phyloP scores from a whole-genome alignment of 1,284 basidiomycete species.

The Rhodotorula glutinis region DNA sequence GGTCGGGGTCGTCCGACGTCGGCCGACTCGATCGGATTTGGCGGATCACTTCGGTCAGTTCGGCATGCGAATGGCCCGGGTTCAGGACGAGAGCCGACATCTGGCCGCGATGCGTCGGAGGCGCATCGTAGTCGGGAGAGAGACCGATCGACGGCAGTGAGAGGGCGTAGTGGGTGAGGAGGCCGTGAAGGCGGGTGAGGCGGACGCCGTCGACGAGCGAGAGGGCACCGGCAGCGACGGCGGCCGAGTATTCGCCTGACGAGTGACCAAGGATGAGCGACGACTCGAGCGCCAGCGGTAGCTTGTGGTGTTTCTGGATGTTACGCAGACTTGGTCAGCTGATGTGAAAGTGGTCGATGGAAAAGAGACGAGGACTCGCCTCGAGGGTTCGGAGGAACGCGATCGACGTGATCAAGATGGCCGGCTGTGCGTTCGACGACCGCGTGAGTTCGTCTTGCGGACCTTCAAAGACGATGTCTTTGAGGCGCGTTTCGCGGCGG shows the following conservation, averaged over 20 bases:
- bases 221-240: slow-evolving; percentile 43
- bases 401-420: slow-evolving; percentile 45
- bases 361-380: slow-evolving; percentile 1
- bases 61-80: slow-evolving; percentile 38
- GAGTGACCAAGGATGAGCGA: slow-evolving; percentile 44
- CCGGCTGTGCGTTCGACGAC: slow-evolving; percentile 45
- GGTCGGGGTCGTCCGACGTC: not conserved
- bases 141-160: slow-evolving; percentile 38
- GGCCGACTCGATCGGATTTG: slow-evolving; percentile 20
- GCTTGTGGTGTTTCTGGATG: slow-evolving; percentile 30
- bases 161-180: slow-evolving; percentile 42
- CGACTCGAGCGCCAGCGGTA: slow-evolving; percentile 31
- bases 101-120: slow-evolving; percentile 36
- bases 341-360: not conserved
- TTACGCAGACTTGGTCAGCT: not conserved
- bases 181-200: slow-evolving; percentile 44
- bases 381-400: slow-evolving; percentile 44
- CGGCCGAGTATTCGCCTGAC: slow-evolving; percentile 45
- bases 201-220: slow-evolving; percentile 43
- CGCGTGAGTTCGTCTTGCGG: slow-evolving; percentile 44
- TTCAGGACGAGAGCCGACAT: slow-evolving; percentile 46
- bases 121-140: slow-evolving; percentile 32
- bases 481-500: slow-evolving; percentile 26
- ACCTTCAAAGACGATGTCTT: slow-evolving; percentile 36
- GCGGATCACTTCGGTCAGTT: slow-evolving; percentile 41